Evolutionary conservation across 2,329 filamentous ascomycete genomes (phyloP).

Genomic region (Thielaviopsis cerberus): DNA sequence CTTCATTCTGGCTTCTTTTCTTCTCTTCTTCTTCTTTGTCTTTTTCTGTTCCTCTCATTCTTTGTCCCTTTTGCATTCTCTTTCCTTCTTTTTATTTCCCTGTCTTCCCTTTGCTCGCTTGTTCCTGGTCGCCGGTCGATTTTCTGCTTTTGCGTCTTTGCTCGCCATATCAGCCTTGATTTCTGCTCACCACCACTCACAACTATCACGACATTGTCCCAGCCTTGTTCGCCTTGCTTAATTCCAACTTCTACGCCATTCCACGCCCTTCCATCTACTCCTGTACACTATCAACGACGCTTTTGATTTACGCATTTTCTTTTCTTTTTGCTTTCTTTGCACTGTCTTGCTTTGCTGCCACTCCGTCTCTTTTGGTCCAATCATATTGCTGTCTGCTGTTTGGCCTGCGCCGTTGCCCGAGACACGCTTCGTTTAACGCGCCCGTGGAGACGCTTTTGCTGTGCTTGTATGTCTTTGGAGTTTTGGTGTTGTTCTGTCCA

Average conservation of each 20-base stretch:
- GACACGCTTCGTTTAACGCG: neutral
- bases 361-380: neutral
- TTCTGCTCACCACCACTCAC: neutral
- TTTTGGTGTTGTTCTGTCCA: neutral
- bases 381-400: neutral
- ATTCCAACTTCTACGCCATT: neutral
- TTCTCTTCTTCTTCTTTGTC: slow-evolving; percentile 8
- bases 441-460: neutral
- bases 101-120: neutral
- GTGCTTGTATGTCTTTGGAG: neutral
- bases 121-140: neutral
- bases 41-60: neutral
- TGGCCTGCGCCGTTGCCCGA: neutral
- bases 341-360: neutral
- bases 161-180: neutral
- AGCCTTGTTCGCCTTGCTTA: neutral
- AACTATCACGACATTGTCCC: neutral
- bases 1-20: slow-evolving; percentile 2
- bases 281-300: neutral
- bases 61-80: slow-evolving; percentile 1
- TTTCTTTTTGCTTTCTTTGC: neutral
- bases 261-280: neutral
- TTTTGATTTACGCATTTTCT: neutral
- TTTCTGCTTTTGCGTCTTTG: neutral
- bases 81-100: slow-evolving; percentile 13